Evolutionary conservation across 106 monocot genomes (phyloP).

Genomic region (Dioscorea zingiberensis): DNA sequence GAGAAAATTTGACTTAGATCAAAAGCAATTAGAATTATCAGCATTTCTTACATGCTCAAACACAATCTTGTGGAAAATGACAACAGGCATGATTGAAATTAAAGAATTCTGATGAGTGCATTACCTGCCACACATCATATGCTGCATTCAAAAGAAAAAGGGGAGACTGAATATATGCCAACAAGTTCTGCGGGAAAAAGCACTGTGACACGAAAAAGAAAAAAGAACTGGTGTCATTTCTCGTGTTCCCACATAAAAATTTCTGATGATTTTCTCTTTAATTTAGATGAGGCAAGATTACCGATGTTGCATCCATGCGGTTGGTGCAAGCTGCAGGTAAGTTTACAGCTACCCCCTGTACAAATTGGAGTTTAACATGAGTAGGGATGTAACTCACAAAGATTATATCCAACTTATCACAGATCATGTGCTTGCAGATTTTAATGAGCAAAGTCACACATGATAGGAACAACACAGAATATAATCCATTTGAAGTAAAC

Average conservation of each 20-base stretch:
- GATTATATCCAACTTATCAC: too few relatives aligned
- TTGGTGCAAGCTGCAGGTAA: conserved; percentile 55
- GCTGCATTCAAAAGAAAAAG: conserved; percentile 65
- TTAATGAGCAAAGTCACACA: too few relatives aligned
- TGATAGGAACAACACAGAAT: too few relatives aligned
- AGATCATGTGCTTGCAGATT: too few relatives aligned
- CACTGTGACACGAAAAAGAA: conserved; percentile 32
- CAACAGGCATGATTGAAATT: neutral
- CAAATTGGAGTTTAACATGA: too few relatives aligned
- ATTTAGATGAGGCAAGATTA: conserved; percentile 12
- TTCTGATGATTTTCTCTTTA: neutral
- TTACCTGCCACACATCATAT: conserved; percentile 78
- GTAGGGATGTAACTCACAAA: too few relatives aligned
- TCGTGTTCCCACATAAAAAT: neutral
- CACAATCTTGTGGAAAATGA: neutral
- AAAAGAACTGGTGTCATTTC: neutral
- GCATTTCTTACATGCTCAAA: neutral
- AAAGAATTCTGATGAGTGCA: neutral
- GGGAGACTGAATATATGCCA: conserved; percentile 38
- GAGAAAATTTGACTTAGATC: neutral
- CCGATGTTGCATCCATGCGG: conserved; percentile 64
- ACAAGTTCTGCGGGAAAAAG: conserved; percentile 60
- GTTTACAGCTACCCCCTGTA: conserved; percentile 54
- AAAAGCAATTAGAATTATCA: neutral
- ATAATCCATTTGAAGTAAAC: too few relatives aligned